A percentile compares a stretch with the other conserved stretches of the same genome.
Evolutionary conservation across 495 filamentous ascomycete species (phyloP).

Genomic region (Aspergillus homomorphus): DNA sequence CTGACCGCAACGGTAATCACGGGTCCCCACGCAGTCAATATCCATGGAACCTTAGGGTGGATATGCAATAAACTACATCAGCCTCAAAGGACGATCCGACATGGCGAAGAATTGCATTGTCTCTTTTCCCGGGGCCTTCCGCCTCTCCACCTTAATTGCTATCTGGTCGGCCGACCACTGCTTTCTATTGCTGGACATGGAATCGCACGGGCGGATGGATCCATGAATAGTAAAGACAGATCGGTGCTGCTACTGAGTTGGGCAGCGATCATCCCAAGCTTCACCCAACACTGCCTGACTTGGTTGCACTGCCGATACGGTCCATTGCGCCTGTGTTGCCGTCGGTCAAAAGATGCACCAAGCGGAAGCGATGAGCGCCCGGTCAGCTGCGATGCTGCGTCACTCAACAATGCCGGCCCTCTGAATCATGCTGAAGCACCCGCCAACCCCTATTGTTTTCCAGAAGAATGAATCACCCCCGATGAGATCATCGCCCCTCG

Average conservation of each 20-base stretch:
- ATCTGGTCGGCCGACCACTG: too few species aligned
- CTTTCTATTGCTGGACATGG: too few species aligned
- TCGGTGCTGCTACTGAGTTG: background rate
- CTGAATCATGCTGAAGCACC: background rate
- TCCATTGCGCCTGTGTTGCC: background rate
- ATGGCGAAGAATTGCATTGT: background rate
- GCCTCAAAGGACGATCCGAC: background rate
- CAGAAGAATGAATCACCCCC: too few species aligned
- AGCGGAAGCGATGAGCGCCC: background rate
- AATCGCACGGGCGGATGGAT: too few species aligned
- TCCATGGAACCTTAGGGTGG: constrained; percentile 4
- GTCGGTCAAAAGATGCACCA: background rate
- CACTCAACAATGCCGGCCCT: background rate
- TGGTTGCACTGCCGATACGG: background rate
- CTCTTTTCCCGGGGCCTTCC: too few species aligned
- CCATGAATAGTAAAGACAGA: background rate
- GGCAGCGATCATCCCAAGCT: background rate
- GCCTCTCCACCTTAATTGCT: too few species aligned
- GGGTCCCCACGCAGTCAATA: background rate
- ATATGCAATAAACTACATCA: background rate
- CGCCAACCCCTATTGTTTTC: too few species aligned
- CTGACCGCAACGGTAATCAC: background rate
- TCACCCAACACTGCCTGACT: background rate
- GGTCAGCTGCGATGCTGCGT: background rate
- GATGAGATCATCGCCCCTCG: background rate